Evolutionary conservation across 768 basidiomycete species (phyloP), one percentile per base, ranked within the genome.

Genomic region (Floccularia luteovirens): DNA sequence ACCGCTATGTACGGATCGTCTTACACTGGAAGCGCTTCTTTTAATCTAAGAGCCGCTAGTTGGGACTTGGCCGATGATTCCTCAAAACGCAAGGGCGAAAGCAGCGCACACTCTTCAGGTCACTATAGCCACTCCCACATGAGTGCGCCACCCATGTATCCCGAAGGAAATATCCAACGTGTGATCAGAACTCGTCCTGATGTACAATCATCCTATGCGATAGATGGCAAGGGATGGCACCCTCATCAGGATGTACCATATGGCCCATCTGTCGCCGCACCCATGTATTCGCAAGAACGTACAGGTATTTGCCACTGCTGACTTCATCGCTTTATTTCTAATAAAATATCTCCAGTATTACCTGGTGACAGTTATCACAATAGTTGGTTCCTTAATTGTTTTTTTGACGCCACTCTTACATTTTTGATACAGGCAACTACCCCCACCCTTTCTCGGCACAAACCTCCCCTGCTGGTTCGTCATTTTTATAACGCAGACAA

Each of bases 31-130:
- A 47, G 41, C 8, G 40, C 62, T 8, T 55, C 69, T 17, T 82
- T 68, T 49, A 67, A 74, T 50, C 70, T 82, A n/a, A 69, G 77
- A 28, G 74, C 77, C 8, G 81, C 81, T 4, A 76, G 59, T 50
- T 82, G 81, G 79, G 56, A 52, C 16, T 47, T 46, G 1, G 21
- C 53, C 48, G 38, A 60, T 48, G 34, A 58, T 48, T 37, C 64
- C 60, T 45, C 58, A 52, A 55, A 60, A 56, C 47, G 64, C 56
- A 57, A 62, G 34, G 50, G 54, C 36, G 58, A 61, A 24, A 60
- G 61, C 43, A 61, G 57, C 44, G 52, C 49, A 43, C 47, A n/a
- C n/a, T n/a, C n/a, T n/a, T n/a, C n/a, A n/a, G n/a, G 61, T 7
- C 21, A 39, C 19, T 39, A 44, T 31, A 46, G n/a, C 8, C 8